Base-by-base conservation (phyloP, 495 filamentous ascomycete species). In the Daldinia caldariorum region DNA sequence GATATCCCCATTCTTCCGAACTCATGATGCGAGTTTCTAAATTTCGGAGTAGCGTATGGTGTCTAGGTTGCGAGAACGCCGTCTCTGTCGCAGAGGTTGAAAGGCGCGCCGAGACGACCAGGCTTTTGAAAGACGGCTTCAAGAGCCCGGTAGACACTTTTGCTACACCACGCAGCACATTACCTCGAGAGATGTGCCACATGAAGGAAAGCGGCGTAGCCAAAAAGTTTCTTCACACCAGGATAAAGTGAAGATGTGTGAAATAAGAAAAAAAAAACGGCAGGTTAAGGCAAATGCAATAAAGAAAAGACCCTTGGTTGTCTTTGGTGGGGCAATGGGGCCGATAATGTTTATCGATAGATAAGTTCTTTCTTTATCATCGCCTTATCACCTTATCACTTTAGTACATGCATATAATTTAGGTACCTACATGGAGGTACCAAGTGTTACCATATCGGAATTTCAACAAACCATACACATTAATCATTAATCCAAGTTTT, bases 321-420 rank as follows among this genome's bases (percentile, higher is more conserved):
- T n/a, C n/a, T 26, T 26, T 26, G 26, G 26, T 53, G 26, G 61
- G n/a, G n/a, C n/a, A n/a, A n/a, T 60, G 38, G 47, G 29, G 18
- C 43, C 13, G 10, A 35, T 55, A 55, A 45, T 18, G 13, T 5
- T 68, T 68, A 68, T 68, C 65, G 65, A 68, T 68, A 68, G 26
- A 57, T 3, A 0, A 34, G 10, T 51, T 22, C 0, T 26, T 26
- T 26, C 26, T 5, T 43, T n/a, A n/a, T n/a, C n/a, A 18, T 43
- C n/a, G n/a, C 16, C 7, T 43, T 43, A 43, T 43, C 39, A 0
- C 4, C 8, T 29, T 20, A 29, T 50, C n/a, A n/a, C n/a, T n/a
- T n/a, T n/a, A n/a, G n/a, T n/a, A n/a, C n/a, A n/a, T n/a, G n/a
- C n/a, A n/a, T n/a, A n/a, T n/a, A n/a, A n/a, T n/a, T n/a, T n/a